Evolutionary conservation across 768 basidiomycete genomes (phyloP), one percentile per base, ranked within the genome.

Genomic region (Phylloporus scabripes): DNA sequence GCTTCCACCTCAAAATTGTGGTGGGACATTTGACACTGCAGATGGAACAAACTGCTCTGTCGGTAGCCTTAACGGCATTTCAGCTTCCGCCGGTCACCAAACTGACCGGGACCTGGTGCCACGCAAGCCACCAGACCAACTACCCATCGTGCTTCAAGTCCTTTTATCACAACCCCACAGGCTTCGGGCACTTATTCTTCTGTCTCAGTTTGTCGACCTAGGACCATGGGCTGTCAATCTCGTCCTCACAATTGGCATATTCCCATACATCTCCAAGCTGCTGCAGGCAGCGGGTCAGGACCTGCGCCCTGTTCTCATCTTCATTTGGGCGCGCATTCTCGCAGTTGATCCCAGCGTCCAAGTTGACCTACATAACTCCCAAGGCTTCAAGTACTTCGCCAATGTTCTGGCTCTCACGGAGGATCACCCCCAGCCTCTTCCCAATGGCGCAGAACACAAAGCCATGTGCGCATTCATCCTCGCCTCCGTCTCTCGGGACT

Each of bases 391-490:
- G 51, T 94, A 93, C 63, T 94, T 94, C 56, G 83, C 88, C 20
- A 78, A 81, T 24, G 82, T 92, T 26, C 75, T 94, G 7, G 80
- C 79, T 7, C 74, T 81, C 23, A 76, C 75, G 50, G 83, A 88
- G 33, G 87, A 88, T 47, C 66, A 72, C 29, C 61, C 72, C 34
- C 65, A 73, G 48, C 56, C 78, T 36, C 80, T 97, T n/a, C 93
- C 94, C 0, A 96, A 99, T 67, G 82, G 84, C 44, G 87, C 88
- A 5, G 96, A 98, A 64, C 93, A 97, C 67, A 89, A 91, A 56
- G 93, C 96, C 1, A 98, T 98, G 95, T 98, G 94, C 64, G 89
- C 92, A 1, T 98, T 98, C 71, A 93, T 97, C 58, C 82, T 98
- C 23, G 79, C 87, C 20, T 83, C 92, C 12, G 83, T 96, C 43